These are phyloP conservation scores for Kitagawia praeruptora DNA, from an alignment of 129 eudicot species.

Conservation along the genomic window DNA sequence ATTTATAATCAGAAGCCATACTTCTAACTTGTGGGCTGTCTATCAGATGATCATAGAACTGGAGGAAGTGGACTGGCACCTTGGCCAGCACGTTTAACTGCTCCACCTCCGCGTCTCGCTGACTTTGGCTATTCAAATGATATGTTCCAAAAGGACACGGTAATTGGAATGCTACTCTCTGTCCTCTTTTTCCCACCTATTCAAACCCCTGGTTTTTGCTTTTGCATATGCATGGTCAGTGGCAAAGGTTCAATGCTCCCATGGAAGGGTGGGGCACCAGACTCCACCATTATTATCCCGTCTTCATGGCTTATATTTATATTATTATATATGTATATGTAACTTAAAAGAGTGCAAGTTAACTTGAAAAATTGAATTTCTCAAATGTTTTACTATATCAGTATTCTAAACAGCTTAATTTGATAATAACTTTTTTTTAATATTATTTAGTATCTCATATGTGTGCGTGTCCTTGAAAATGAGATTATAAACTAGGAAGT, in stretches of 20 bases:
- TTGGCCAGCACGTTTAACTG: slow-evolving; percentile 87
- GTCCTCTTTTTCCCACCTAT: slow-evolving; percentile 2
- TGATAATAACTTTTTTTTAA: background rate
- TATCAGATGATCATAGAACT: slow-evolving; percentile 72
- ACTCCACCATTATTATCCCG: background rate
- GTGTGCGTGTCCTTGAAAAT: background rate
- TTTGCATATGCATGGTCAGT: slow-evolving; percentile 5
- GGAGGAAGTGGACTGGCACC: slow-evolving; percentile 95
- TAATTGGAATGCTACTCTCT: slow-evolving; percentile 15
- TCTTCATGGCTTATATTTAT: background rate
- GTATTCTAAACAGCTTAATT: background rate
- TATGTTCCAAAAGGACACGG: slow-evolving; percentile 83
- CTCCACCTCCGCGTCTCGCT: slow-evolving; percentile 96
- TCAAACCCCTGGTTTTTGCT: background rate
- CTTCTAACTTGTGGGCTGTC: slow-evolving; percentile 7
- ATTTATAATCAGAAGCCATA: background rate
- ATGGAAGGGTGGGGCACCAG: background rate
- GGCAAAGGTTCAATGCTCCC: background rate
- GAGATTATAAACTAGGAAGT: background rate
- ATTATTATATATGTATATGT: background rate
- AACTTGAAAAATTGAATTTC: background rate
- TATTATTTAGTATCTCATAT: background rate
- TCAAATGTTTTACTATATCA: background rate
- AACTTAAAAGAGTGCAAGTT: background rate
- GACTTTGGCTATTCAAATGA: slow-evolving; percentile 88